Evolutionary conservation across 306 rosid genomes (phyloP).

Genomic region (Quercus suber): DNA sequence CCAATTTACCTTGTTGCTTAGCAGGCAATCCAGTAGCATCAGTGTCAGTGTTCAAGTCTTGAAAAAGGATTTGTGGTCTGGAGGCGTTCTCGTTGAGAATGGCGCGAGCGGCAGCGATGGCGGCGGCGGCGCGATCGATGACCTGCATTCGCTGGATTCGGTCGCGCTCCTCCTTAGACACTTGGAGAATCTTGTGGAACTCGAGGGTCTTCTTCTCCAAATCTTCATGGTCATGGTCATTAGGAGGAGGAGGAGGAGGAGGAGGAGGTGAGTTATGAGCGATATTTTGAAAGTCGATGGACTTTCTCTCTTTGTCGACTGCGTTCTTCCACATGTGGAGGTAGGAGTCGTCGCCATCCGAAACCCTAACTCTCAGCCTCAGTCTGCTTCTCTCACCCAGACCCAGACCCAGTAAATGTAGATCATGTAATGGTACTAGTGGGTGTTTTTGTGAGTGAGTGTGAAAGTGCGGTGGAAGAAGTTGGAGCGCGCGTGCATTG

Average conservation of each 20-base stretch:
- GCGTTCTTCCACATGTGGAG: constrained; percentile 92
- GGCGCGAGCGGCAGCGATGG: constrained; percentile 73
- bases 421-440: background rate
- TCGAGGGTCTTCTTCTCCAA: constrained; percentile 65
- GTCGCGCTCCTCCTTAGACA: constrained; percentile 76
- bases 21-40: background rate
- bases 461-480: background rate
- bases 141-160: constrained; percentile 78
- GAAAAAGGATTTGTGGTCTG: constrained; percentile 5
- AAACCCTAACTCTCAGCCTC: constrained; percentile 24
- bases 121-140: constrained; percentile 88
- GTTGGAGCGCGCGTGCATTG: constrained; percentile 10
- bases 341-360: constrained; percentile 48
- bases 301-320: constrained; percentile 53
- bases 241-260: too few species aligned
- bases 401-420: too few species aligned
- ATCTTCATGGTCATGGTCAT: constrained; percentile 12
- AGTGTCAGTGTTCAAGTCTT: background rate
- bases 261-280: constrained; percentile 9
- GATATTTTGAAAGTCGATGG: constrained; percentile 49
- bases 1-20: constrained; percentile 36
- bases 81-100: constrained; percentile 32
- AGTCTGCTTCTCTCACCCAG: background rate
- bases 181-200: constrained; percentile 69
- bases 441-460: background rate